Percentiles rank a stretch among this genome's conserved stretches.
phyloP scores from a whole-genome alignment of 805 yeast species.

The Isabelozyma pseudorhagii region DNA sequence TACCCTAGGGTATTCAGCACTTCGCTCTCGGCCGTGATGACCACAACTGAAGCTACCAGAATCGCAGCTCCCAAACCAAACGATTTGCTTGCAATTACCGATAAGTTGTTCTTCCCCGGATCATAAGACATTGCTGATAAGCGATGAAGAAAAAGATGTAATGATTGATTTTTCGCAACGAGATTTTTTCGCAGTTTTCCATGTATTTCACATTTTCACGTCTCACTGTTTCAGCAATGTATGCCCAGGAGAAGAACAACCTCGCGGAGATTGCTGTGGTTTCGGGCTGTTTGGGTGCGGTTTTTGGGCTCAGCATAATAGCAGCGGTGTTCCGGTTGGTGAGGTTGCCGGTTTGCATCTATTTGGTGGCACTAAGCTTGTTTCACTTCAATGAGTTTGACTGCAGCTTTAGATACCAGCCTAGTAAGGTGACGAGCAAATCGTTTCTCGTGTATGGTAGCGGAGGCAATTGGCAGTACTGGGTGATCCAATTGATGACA shows the following conservation, averaged over 20 bases:
- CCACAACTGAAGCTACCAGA: neutral
- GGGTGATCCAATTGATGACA: conserved; percentile 23
- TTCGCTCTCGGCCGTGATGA: neutral
- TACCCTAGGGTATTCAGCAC: conserved; percentile 11
- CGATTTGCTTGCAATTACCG: conserved; percentile 30
- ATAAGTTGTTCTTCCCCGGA: conserved; percentile 24
- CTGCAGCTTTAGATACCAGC: conserved; percentile 22
- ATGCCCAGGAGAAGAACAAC: neutral
- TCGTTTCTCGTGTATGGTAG: conserved; percentile 36
- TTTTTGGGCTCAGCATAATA: conserved; percentile 6
- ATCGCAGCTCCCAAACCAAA: conserved; percentile 22
- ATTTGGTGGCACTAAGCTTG: neutral
- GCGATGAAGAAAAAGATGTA: neutral
- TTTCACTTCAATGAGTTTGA: conserved; percentile 25
- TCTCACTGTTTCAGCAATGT: neutral
- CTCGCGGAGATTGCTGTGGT: conserved; percentile 16
- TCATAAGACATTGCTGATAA: conserved; percentile 11
- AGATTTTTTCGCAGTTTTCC: neutral
- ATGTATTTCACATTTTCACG: neutral
- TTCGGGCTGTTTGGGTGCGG: conserved; percentile 15
- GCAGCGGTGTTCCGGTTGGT: neutral
- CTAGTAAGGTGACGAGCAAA: conserved; percentile 16
- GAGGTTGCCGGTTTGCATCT: neutral
- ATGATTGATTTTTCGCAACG: neutral
- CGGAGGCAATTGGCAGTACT: conserved; percentile 27